These are phyloP conservation scores for Claviceps arundinis DNA, from an alignment of 2,329 filamentous ascomycete species.

Conservation along the genomic window DNA sequence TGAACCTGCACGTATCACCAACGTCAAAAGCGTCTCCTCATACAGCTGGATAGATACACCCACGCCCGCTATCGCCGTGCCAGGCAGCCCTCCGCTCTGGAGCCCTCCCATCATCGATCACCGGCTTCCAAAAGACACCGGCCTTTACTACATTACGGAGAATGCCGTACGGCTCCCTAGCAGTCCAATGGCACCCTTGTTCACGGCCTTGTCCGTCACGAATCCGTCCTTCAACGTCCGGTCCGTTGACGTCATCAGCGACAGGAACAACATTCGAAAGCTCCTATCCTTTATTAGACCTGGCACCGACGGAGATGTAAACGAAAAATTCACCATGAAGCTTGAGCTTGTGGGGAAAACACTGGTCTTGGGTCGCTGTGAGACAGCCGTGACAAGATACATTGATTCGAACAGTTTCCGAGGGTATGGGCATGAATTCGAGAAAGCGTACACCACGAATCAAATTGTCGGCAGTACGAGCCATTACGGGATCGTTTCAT, in stretches of 20 bases:
- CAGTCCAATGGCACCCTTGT: conserved; percentile 32
- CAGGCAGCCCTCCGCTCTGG: conserved; percentile 26
- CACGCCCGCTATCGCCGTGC: conserved; percentile 30
- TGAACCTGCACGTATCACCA: conserved; percentile 16
- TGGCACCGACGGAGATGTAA: conserved; percentile 7
- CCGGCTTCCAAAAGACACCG: conserved; percentile 23
- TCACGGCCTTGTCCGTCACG: conserved; percentile 26
- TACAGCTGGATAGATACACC: conserved; percentile 35
- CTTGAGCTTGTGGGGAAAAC: conserved; percentile 26
- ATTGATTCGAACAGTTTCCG: conserved; percentile 22
- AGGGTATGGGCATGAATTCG: conserved; percentile 31
- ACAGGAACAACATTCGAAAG: conserved; percentile 35
- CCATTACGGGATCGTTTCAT: conserved; percentile 31
- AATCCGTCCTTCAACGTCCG: conserved; percentile 27
- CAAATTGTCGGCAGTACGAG: conserved; percentile 24
- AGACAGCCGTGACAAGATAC: conserved; percentile 15
- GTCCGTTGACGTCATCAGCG: conserved; percentile 27
- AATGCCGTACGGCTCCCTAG: conserved; percentile 31
- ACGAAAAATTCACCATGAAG: conserved; percentile 26
- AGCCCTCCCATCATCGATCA: conserved; percentile 13
- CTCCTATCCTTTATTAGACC: conserved; percentile 29
- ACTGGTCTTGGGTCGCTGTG: conserved; percentile 23
- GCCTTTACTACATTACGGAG: conserved; percentile 27
- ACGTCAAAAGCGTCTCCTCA: conserved; percentile 28
- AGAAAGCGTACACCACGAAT: conserved; percentile 27